Evolutionary conservation across 208 protist species (phyloP), one percentile per base, ranked within the genome.

Genomic region (Acanthamoeba culbertsoni): DNA sequence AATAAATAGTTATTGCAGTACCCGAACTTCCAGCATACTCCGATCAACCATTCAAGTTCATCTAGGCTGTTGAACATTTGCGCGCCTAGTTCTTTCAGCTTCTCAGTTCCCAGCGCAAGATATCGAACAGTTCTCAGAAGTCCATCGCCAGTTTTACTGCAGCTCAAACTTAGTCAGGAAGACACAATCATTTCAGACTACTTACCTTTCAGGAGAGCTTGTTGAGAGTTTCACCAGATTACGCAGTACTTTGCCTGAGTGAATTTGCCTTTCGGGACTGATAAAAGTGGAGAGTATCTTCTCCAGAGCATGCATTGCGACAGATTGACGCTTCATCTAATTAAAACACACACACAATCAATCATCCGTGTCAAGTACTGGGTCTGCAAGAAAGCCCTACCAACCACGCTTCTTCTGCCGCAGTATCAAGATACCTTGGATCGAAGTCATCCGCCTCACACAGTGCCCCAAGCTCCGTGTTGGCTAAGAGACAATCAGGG

Each of bases 1-100:
- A 0, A 79, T 20, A 48, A 20, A 40, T 20, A 48, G 33, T 18
- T 23, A 3, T n/a, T 26, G 23, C 37, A 12, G 7, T 88, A 88
- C 77, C 77, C 77, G 28, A 88, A 53, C 31, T 62, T 37, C 77
- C 77, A 88, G 51, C 77, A 88, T 2, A 62, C 46, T 0, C 48
- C 77, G 0, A 88, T 88, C 2, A 88, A 48, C 77, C 77, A 88
- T 12, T 88, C 77, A 20, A 88, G 77, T 59, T 88, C 77, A 53
- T 88, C 77, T 20, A 62, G 77, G 77, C 77, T 63, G 16, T 48
- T 62, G 77, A 88, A 88, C 48, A 88, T 88, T 33, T 88, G 48
- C 20, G 14, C 16, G 0, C 77, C 77, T 8, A 63, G 51, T 31
- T 88, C 77, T 26, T 88, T 88, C 48, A 88, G 43, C 45, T 88